phyloP scores from a whole-genome alignment of 1,284 basidiomycete genomes.

The Rhizopogon parksii region DNA sequence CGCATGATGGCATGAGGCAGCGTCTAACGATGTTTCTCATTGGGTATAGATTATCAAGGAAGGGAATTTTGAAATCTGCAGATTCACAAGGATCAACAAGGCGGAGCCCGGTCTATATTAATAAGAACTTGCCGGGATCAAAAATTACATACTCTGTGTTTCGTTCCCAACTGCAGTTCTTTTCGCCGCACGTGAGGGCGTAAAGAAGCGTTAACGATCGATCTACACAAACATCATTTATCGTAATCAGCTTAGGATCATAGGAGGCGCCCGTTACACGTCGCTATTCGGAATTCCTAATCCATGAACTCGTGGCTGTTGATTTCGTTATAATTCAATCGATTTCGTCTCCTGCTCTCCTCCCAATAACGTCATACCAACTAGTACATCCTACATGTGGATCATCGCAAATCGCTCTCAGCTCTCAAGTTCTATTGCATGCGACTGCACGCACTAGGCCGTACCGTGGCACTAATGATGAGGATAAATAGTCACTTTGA shows the following conservation, averaged over 20 bases:
- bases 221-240: no score
- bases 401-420: not conserved
- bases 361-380: no score
- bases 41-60: conserved; percentile 1
- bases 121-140: not conserved
- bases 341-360: no score
- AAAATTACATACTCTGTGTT: not conserved
- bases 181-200: not conserved
- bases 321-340: no score
- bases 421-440: not conserved
- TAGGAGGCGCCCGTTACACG: no score
- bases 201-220: no score
- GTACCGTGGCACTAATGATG: no score
- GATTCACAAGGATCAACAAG: not conserved
- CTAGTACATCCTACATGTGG: not conserved
- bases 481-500: not conserved
- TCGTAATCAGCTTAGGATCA: no score
- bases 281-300: no score
- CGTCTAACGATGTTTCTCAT: not conserved
- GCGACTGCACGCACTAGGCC: not conserved
- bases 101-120: not conserved
- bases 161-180: not conserved
- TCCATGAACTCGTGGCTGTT: no score
- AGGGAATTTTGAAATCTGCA: not conserved
- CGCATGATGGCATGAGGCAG: conserved; percentile 1